Percentiles rank a stretch among this genome's conserved stretches.
Evolutionary conservation across 2,329 filamentous ascomycete species (phyloP).

Genomic region (Aspergillus ochraceoroseus): DNA sequence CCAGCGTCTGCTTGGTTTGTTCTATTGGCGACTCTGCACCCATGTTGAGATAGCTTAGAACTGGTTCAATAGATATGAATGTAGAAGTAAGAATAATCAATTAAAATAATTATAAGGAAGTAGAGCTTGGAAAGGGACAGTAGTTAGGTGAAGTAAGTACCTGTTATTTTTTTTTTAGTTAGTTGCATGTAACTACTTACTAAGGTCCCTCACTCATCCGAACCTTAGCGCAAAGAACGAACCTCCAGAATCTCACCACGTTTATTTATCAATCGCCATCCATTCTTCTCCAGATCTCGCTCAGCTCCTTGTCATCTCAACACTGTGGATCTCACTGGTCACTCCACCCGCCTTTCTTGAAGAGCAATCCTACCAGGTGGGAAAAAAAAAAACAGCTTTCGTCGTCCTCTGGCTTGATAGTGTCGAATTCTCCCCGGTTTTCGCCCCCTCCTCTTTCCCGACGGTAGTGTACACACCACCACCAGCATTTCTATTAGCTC

Average conservation of each 20-base stretch:
- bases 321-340: constrained; percentile 3
- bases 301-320: constrained; percentile 3
- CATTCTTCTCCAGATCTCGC: constrained; percentile 13
- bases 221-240: constrained; percentile 22
- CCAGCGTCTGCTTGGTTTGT: constrained; percentile 37
- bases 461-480: too few species aligned
- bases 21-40: constrained; percentile 28
- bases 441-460: not conserved
- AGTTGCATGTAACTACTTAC: constrained; percentile 15
- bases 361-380: too few species aligned
- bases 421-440: too few species aligned
- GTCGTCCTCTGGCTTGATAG: too few species aligned
- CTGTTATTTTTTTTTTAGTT: not conserved
- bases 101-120: too few species aligned
- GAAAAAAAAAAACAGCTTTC: not conserved
- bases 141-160: too few species aligned
- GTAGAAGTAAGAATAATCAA: too few species aligned
- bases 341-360: not conserved
- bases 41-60: constrained; percentile 29
- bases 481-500: too few species aligned
- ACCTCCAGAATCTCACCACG: constrained; percentile 26
- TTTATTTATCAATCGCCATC: constrained; percentile 24
- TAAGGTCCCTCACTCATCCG: constrained; percentile 12
- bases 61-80: too few species aligned
- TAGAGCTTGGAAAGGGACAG: too few species aligned